Base-by-base conservation (phyloP, 352 stramenopile genomes). In the Phytophthora citricola region DNA sequence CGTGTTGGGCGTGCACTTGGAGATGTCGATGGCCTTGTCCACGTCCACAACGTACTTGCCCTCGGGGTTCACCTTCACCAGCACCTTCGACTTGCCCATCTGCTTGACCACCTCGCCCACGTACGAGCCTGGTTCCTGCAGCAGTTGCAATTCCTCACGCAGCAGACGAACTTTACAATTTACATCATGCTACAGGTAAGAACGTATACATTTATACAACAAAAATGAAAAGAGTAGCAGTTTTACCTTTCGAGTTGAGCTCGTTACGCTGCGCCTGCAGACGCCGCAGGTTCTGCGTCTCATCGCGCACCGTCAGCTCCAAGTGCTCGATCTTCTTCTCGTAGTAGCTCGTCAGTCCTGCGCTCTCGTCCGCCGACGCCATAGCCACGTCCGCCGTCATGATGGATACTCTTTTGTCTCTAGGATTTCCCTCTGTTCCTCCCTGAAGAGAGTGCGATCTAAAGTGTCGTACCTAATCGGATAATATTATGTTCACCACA, bases 41-140 rank as follows among this genome's bases (percentile, higher is more conserved):
- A 99, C 89, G 70, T 99, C 98, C 32, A 99, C 98, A 22, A 99
- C 97, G 75, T 99, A 99, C 76, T 99, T 99, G 58, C 97, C 98
- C 78, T 99, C 98, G 0, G 97, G 97, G 73, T 99, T 97, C 43
- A 98, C 87, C 91, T 99, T 99, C 14, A 99, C 98, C 20, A 99
- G 82, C 24, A 99, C 97, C 74, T 99, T 99, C 59, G 97, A 98
- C 84, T 99, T 99, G 66, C 97, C 97, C 97, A 99, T 99, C 68
- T 98, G 91, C 84, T 99, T 99, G 15, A 99, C 97, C 39, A 99
- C 97, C 77, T 99, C 98, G 56, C 98, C 98, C 38, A 99, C 97
- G 59, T 99, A 99, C 48, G 90, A 98, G 20, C 97, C 97, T 0
- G 97, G 97, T 72, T 99, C 97, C 77, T 99, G 97, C 31, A 99